Evolutionary conservation across 2,329 filamentous ascomycete genomes (phyloP), one percentile per base, ranked within the genome.

Genomic region (Aspergillus ochraceoroseus): DNA sequence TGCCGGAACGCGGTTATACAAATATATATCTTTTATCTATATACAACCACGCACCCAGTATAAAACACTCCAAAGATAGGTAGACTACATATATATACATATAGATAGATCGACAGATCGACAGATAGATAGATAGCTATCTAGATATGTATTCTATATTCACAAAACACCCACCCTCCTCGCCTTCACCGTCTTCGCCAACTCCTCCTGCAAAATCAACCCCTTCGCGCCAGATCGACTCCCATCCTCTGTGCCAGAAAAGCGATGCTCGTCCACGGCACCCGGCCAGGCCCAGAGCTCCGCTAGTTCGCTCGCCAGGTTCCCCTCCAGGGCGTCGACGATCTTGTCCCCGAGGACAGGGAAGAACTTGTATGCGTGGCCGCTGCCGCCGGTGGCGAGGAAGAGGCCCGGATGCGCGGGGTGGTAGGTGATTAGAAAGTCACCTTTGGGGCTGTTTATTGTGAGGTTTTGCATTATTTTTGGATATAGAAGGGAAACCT

Each of bases 381-480:
- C 72, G 35, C 69, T 73, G 5, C 72, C 73, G 4, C 72, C 73
- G 1, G 72, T 74, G 7, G 73, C 73, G 32, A 76, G 55, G 55
- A 73, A 72, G 4, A 76, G 62, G 23, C 63, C 63, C 4, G 57
- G 44, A 62, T 76, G 76, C 11, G 70, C 64, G 0, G 83, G 83
- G 54, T 87, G 82, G 61, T 81, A 80, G 55, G 81, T 77, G 45
- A 86, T 72, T 39, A 87, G 71, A 67, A 85, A 87, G 57, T 87
- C 79, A 14, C 77, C 83, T 12, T 77, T 78, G 5, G 77, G 72
- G 2, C 65, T 68, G 33, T 15, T 7, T 22, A 18, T 31, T 19
- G 20, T 26, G 6, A 29, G 17, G 18, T 20, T 9, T 20, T 19
- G 20, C 18, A n/a, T n/a, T n/a, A n/a, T n/a, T n/a, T n/a, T n/a